phyloP scores from a whole-genome alignment of 2,329 filamentous ascomycete genomes.

The Nemania serpens region DNA sequence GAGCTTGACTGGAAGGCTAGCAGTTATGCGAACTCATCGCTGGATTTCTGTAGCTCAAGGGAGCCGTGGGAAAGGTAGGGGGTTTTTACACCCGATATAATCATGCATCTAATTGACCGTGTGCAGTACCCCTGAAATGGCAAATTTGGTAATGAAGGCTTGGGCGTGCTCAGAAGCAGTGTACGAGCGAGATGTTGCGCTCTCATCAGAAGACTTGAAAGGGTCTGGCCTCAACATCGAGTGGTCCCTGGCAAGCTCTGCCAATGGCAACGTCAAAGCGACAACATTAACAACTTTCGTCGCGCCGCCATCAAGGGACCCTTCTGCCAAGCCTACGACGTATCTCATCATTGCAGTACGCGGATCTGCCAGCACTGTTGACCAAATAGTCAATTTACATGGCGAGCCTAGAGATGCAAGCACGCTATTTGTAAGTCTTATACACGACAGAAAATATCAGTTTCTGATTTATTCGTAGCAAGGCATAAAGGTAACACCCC shows the following conservation, averaged over 20 bases:
- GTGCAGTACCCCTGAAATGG: not conserved
- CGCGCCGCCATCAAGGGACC: not conserved
- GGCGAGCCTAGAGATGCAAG: constrained; percentile 4
- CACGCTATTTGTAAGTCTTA: not conserved
- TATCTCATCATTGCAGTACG: constrained; percentile 5
- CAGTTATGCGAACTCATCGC: not conserved
- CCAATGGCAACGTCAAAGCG: constrained; percentile 7
- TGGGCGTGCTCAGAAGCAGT: not conserved
- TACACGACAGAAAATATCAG: not conserved
- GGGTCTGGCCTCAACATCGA: not conserved
- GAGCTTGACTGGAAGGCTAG: not conserved
- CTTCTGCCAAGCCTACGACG: not conserved
- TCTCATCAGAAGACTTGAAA: not conserved
- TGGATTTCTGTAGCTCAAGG: constrained; percentile 2
- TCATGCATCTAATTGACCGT: not conserved
- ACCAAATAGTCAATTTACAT: constrained; percentile 5
- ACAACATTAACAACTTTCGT: constrained; percentile 7
- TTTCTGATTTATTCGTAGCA: not conserved
- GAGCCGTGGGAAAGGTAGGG: constrained; percentile 6
- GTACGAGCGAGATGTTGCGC: not conserved
- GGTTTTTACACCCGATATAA: not conserved
- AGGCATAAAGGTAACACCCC: not conserved
- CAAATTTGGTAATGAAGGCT: constrained; percentile 2
- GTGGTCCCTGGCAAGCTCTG: not conserved
- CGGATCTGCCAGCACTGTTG: constrained; percentile 6